phyloP scores from a whole-genome alignment of 345 rosid genomes.

The Eucalyptus tenuipes region DNA sequence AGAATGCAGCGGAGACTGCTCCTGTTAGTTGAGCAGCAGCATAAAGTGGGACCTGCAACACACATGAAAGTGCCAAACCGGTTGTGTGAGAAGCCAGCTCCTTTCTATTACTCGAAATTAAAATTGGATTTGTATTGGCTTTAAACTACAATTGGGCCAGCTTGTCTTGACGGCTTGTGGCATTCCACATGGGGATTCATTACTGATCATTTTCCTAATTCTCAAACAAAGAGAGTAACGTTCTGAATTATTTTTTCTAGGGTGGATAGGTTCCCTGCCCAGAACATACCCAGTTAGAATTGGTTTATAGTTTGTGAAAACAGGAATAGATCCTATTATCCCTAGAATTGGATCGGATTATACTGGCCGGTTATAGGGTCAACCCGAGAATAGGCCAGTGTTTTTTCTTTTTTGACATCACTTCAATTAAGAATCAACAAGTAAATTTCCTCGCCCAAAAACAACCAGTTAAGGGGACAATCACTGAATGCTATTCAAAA shows the following conservation, averaged over 20 bases:
- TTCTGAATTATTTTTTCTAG: background rate
- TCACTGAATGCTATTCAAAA: background rate
- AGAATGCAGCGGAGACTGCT: background rate
- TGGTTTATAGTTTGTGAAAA: background rate
- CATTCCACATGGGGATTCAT: background rate
- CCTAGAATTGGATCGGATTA: background rate
- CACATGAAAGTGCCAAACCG: background rate
- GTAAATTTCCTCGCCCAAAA: conserved; percentile 68
- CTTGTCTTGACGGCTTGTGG: background rate
- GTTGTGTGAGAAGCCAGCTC: background rate
- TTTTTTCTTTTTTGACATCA: background rate
- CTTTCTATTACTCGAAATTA: background rate
- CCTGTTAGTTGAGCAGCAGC: background rate
- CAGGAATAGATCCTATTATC: background rate
- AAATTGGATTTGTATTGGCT: background rate
- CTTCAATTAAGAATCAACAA: conserved; percentile 5
- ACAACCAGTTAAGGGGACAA: conserved; percentile 34
- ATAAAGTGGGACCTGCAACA: background rate
- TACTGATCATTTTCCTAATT: background rate
- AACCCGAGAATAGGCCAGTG: background rate
- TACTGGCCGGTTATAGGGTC: background rate
- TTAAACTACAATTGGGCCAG: background rate
- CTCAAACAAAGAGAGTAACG: background rate
- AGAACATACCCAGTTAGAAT: background rate
- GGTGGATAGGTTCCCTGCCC: background rate